Percentiles rank a stretch among this genome's conserved stretches.
These are phyloP conservation scores for Thermothelomyces thermophilus DNA, from an alignment of 2,329 filamentous ascomycete species.

Conservation along the genomic window DNA sequence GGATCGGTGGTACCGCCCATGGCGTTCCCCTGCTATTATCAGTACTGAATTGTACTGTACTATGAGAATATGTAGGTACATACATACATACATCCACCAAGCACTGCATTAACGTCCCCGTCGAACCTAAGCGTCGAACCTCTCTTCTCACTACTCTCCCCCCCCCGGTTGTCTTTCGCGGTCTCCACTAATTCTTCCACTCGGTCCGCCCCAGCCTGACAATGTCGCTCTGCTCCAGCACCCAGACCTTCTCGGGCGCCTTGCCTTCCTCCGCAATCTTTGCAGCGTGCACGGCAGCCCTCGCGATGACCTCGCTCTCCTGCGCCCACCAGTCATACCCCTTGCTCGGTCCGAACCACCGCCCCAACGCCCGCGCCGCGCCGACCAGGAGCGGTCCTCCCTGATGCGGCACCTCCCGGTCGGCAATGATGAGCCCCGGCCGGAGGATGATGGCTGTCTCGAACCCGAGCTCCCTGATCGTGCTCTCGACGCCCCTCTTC, in stretches of 20 bases:
- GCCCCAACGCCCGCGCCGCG: slow-evolving; percentile 50
- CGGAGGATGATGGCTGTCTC: slow-evolving; percentile 68
- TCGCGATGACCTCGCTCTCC: slow-evolving; percentile 65
- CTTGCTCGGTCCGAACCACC: slow-evolving; percentile 41
- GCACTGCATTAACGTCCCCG: no score
- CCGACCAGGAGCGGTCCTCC: slow-evolving; percentile 51
- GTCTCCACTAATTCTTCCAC: slow-evolving; percentile 37
- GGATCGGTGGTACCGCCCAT: no score
- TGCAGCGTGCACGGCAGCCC: slow-evolving; percentile 57
- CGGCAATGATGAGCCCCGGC: slow-evolving; percentile 70
- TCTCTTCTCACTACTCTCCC: no score
- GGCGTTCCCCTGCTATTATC: no score
- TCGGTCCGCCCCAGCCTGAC: slow-evolving; percentile 58
- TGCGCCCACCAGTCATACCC: slow-evolving; percentile 64
- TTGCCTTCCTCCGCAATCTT: slow-evolving; percentile 52
- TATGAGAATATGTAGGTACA: no score
- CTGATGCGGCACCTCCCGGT: slow-evolving; percentile 54
- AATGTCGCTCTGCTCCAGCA: slow-evolving; percentile 55
- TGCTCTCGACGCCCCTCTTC: slow-evolving; percentile 84
- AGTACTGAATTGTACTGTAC: no score
- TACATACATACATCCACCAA: no score
- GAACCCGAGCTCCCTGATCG: slow-evolving; percentile 64
- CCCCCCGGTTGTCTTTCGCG: no score
- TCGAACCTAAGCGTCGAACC: no score
- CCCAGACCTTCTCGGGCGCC: slow-evolving; percentile 55